Conservation (phyloP, 169 alveolate species). For the Miamiensis avidus region DNA sequence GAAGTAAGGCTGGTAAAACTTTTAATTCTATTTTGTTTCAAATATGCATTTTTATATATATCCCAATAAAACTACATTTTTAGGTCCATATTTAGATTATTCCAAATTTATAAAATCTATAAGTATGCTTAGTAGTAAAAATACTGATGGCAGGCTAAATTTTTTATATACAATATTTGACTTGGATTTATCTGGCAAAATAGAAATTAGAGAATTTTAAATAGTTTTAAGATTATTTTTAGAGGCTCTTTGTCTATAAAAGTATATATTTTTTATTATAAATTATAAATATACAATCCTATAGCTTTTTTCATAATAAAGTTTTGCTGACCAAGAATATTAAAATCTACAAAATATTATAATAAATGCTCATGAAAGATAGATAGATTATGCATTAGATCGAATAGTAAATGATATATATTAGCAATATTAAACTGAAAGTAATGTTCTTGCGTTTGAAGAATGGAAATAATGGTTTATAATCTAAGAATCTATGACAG, state of each 20-base stretch:
- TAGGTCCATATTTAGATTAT: not conserved
- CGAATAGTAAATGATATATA: too few species aligned
- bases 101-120: not conserved
- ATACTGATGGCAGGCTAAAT: not conserved
- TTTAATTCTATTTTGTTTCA: too few species aligned
- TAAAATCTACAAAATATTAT: not conserved
- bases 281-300: not conserved
- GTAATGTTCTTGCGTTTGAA: not conserved
- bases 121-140: not conserved
- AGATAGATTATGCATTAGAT: not conserved
- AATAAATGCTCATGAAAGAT: not conserved
- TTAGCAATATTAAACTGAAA: too few species aligned
- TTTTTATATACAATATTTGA: not conserved
- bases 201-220: too few species aligned
- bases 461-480: not conserved
- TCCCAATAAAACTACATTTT: not conserved
- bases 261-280: too few species aligned
- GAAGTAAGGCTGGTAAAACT: not conserved
- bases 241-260: too few species aligned
- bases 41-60: not conserved
- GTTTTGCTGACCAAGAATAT: not conserved
- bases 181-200: too few species aligned
- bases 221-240: too few species aligned
- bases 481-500: not conserved
- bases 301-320: too few species aligned